These are phyloP conservation scores for Ophiocordyceps camponoti-leonardi DNA, from an alignment of 2,329 filamentous ascomycete species.

Conservation along the genomic window DNA sequence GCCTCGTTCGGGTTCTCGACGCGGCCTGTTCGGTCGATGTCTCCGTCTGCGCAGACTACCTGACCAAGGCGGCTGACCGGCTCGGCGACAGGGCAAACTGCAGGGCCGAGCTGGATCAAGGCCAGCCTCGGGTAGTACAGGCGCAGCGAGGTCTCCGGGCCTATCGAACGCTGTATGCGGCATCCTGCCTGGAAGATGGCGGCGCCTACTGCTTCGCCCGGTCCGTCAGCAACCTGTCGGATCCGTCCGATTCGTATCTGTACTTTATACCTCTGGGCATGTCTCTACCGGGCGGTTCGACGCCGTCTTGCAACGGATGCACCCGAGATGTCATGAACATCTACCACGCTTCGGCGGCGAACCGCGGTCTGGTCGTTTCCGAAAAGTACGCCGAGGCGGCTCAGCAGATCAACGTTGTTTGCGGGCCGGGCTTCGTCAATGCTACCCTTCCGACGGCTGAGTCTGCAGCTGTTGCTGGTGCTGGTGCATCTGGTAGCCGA, in stretches of 20 bases:
- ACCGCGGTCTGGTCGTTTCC: constrained; percentile 48
- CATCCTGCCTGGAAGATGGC: constrained; percentile 60
- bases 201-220: constrained; percentile 67
- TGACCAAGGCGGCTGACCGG: constrained; percentile 46
- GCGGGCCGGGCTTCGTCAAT: constrained; percentile 41
- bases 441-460: constrained; percentile 26
- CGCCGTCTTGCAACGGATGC: constrained; percentile 63
- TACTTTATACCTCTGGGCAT: constrained; percentile 77
- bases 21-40: constrained; percentile 56
- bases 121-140: constrained; percentile 54
- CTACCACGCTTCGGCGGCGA: constrained; percentile 51
- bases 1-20: constrained; percentile 64
- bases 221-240: constrained; percentile 60
- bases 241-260: constrained; percentile 56
- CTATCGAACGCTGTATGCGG: constrained; percentile 64
- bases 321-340: constrained; percentile 67
- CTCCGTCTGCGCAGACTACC: constrained; percentile 44
- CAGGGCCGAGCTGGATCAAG: constrained; percentile 46
- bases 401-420: constrained; percentile 50
- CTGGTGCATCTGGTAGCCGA: no score
- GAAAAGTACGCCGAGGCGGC: constrained; percentile 57
- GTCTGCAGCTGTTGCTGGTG: constrained; percentile 6
- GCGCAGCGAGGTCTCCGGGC: constrained; percentile 60
- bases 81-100: constrained; percentile 50
- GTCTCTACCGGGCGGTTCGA: constrained; percentile 44